phyloP scores from a whole-genome alignment of 164 flowering plant species.

The Vitis labrusca region DNA sequence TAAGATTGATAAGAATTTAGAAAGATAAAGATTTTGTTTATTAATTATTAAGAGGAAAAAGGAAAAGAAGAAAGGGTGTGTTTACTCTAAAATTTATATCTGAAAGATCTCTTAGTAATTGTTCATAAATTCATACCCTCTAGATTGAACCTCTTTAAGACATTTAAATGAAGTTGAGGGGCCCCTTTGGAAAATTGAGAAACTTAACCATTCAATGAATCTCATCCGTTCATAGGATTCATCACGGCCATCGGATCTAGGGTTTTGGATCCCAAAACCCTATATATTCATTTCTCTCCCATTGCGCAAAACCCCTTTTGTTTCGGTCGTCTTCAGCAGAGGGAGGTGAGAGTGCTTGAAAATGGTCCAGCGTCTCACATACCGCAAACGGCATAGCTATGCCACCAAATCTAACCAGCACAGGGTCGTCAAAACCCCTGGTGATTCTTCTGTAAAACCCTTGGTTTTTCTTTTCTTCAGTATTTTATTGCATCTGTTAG shows the following conservation, averaged over 20 bases:
- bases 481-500: too few relatives aligned
- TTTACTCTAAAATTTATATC: too few relatives aligned
- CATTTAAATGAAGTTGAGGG: too few relatives aligned
- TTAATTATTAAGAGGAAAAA: too few relatives aligned
- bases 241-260: constrained; percentile 24
- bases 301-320: background rate
- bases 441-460: constrained; percentile 1
- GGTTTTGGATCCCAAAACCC: constrained; percentile 1
- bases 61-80: background rate
- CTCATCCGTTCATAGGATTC: background rate
- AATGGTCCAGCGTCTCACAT: constrained; percentile 39
- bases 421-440: constrained; percentile 42
- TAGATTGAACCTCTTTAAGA: too few relatives aligned
- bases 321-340: background rate
- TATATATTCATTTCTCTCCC: background rate
- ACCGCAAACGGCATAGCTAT: constrained; percentile 40
- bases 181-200: too few relatives aligned
- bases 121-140: too few relatives aligned
- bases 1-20: too few relatives aligned
- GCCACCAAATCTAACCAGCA: constrained; percentile 40
- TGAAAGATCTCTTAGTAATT: too few relatives aligned
- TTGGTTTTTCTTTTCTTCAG: too few relatives aligned
- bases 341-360: background rate
- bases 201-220: background rate
- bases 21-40: too few relatives aligned